Conservation (phyloP, 2,329 filamentous ascomycete species). For the Pyrenophora seminiperda region DNA sequence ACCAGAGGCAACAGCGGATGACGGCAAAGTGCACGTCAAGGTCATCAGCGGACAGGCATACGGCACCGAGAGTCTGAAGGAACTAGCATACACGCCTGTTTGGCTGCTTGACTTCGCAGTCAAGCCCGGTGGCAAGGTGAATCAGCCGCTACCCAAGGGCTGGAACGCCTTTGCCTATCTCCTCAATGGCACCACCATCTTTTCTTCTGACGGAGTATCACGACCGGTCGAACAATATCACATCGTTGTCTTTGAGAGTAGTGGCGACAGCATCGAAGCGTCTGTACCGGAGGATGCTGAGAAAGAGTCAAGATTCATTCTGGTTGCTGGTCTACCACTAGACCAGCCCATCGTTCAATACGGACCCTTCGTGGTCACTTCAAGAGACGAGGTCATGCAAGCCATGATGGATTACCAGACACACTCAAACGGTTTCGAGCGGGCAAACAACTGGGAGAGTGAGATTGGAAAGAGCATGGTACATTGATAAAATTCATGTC, state of each 20-base stretch:
- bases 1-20: constrained; percentile 72
- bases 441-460: constrained; percentile 73
- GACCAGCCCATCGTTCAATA: constrained; percentile 50
- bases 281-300: constrained; percentile 69
- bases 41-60: constrained; percentile 87
- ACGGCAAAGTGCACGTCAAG: constrained; percentile 77
- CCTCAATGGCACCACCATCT: constrained; percentile 72
- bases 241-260: constrained; percentile 84
- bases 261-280: constrained; percentile 76
- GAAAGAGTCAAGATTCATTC: constrained; percentile 64
- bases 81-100: constrained; percentile 95
- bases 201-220: constrained; percentile 49
- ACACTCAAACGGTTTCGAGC: constrained; percentile 55
- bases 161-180: constrained; percentile 94
- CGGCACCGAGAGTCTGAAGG: constrained; percentile 83
- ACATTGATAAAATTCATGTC: constrained; percentile 17
- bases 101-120: constrained; percentile 89
- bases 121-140: constrained; percentile 75
- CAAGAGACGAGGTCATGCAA: constrained; percentile 45
- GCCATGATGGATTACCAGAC: constrained; percentile 47
- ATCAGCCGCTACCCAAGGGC: constrained; percentile 73
- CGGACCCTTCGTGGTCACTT: constrained; percentile 47
- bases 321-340: constrained; percentile 73
- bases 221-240: constrained; percentile 70
- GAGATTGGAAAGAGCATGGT: constrained; percentile 65